Conservation (phyloP, 1,284 basidiomycete species). For the Puccinia hordei region DNA sequence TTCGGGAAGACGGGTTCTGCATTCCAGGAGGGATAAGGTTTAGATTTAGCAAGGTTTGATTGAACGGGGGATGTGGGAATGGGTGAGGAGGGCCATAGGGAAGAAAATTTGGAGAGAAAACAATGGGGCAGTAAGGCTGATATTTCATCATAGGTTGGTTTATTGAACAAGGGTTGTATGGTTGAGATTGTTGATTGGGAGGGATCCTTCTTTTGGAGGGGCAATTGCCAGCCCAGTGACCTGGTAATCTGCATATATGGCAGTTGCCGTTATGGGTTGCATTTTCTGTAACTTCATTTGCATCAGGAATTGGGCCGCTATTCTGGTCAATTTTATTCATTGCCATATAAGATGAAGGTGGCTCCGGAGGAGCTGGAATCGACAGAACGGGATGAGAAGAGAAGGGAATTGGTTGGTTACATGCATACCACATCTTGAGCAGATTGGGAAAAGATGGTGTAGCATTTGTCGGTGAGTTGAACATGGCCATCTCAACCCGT, state of each 20-base stretch:
- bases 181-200: no score
- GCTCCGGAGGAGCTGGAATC: not conserved
- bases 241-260: not conserved
- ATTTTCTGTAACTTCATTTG: not conserved
- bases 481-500: not conserved
- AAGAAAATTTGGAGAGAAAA: not conserved
- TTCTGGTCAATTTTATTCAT: not conserved
- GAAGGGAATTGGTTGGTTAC: not conserved
- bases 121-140: not conserved
- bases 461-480: not conserved
- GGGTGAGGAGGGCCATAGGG: not conserved
- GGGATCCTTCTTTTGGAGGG: not conserved
- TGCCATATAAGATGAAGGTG: not conserved
- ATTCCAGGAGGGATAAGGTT: not conserved
- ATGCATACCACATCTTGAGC: not conserved
- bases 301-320: not conserved
- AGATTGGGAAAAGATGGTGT: not conserved
- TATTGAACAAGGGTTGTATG: not conserved
- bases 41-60: not conserved
- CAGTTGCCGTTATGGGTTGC: not conserved
- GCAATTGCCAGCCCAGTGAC: conserved; percentile 9
- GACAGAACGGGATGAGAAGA: not conserved
- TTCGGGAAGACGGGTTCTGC: not conserved
- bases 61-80: not conserved
- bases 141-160: not conserved